These are phyloP conservation scores for Termitomyces heimii DNA, from an alignment of 768 basidiomycete genomes.

Conservation along the genomic window DNA sequence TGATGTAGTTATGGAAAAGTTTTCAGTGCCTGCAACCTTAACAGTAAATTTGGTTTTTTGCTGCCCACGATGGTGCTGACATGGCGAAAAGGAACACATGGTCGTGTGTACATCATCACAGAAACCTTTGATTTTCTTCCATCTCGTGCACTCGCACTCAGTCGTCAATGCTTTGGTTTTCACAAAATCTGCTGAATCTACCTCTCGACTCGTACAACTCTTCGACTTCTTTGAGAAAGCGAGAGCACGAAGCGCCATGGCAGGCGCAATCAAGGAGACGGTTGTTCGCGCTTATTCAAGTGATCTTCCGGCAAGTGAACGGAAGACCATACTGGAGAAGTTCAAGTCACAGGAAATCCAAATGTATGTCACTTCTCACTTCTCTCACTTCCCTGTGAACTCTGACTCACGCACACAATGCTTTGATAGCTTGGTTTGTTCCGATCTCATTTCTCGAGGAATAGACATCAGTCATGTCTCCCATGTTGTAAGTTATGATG, in stretches of 20 bases:
- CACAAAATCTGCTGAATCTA: conserved; percentile 95
- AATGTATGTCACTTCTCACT: conserved; percentile 59
- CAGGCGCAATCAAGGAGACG: conserved; percentile 20
- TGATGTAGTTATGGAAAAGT: conserved; percentile 65
- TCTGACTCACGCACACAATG: conserved; percentile 1
- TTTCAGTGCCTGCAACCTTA: conserved; percentile 76
- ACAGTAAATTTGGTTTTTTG: conserved; percentile 37
- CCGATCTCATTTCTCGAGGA: conserved; percentile 92
- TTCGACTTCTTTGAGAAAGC: conserved; percentile 76
- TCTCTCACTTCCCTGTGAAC: neutral
- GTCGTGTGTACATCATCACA: conserved; percentile 68
- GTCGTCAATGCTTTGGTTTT: conserved; percentile 81
- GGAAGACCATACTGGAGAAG: conserved; percentile 70
- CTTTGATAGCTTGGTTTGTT: conserved; percentile 76
- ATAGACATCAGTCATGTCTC: conserved; percentile 91
- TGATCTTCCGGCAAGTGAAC: conserved; percentile 68
- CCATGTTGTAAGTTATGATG: conserved; percentile 94
- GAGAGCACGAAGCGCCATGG: conserved; percentile 10
- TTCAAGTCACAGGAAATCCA: conserved; percentile 81
- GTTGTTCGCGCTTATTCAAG: conserved; percentile 78
- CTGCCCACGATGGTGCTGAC: neutral
- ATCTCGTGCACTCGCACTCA: conserved; percentile 63
- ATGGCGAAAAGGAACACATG: conserved; percentile 72
- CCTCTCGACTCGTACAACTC: conserved; percentile 72
- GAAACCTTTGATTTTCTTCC: conserved; percentile 87